Conservation (phyloP, 495 filamentous ascomycete genomes). For the Aspergillus olivimuriae region DNA sequence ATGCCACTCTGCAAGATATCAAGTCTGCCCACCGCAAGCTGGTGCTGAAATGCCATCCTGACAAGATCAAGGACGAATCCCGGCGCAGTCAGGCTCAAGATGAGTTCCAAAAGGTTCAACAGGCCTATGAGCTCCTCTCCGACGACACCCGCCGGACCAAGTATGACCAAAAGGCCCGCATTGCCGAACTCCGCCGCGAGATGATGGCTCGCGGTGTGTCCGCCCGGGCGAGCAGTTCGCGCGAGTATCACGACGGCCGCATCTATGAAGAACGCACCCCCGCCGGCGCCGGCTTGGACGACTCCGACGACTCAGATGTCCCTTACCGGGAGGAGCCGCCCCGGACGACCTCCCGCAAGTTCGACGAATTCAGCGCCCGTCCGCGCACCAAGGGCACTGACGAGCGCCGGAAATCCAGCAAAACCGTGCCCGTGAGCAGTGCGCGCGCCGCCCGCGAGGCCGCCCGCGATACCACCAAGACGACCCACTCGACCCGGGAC, state of each 20-base stretch:
- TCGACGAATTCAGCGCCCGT: conserved; percentile 34
- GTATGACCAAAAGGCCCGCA: conserved; percentile 70
- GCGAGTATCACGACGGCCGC: conserved; percentile 40
- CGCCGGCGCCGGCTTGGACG: no score
- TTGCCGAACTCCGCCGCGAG: conserved; percentile 54
- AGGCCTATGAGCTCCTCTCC: conserved; percentile 86
- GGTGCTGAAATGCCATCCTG: conserved; percentile 87
- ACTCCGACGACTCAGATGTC: conserved; percentile 35
- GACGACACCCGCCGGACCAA: conserved; percentile 63
- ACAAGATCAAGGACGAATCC: conserved; percentile 80
- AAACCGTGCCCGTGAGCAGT: conserved; percentile 18
- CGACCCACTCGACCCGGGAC: conserved; percentile 27
- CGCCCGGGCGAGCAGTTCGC: conserved; percentile 20
- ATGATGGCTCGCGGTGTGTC: conserved; percentile 34
- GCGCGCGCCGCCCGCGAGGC: conserved; percentile 23
- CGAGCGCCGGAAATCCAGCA: conserved; percentile 33
- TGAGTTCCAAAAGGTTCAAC: conserved; percentile 89
- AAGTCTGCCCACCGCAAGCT: conserved; percentile 83
- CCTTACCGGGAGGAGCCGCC: conserved; percentile 32
- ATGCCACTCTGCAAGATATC: conserved; percentile 68
- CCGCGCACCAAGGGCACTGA: conserved; percentile 25
- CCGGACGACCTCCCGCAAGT: conserved; percentile 34
- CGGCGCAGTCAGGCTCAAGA: conserved; percentile 62
- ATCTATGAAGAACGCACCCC: conserved; percentile 44
- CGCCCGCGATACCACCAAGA: conserved; percentile 25